Base-by-base conservation (phyloP, 106 monocot species). In the Hemerocallis citrina region DNA sequence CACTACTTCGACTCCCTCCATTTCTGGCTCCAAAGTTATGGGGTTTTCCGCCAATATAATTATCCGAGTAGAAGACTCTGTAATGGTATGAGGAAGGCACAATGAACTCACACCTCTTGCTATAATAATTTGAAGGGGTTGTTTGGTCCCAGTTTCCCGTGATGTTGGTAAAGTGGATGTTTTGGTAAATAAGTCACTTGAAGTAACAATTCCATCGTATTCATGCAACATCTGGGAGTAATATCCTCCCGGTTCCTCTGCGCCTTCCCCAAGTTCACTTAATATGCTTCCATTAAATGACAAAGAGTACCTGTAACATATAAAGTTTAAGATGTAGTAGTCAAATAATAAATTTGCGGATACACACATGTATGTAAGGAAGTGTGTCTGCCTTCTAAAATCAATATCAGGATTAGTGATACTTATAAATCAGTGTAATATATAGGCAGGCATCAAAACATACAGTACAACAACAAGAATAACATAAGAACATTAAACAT, bases 191-290 rank as follows among this genome's bases (percentile, higher is more conserved):
- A 68, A 74, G 44, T 55, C 65, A 55, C 79, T 64, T 12, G 87
- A 81, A 28, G 88, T 57, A 36, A 91, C 43, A 30, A 96, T 33
- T 7, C 77, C 96, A 45, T 96, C 96, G 31, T 77, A 79, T 79
- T 91, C 96, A 55, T 88, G 81, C 25, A 91, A 50, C 40, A 91
- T 46, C 33, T 75, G 50, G 11, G 96, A 91, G 64, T 87, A 96
- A 66, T 91, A 96, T 65, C 86, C 90, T 1, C 90, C 90, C 50
- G 50, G 34, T 70, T 81, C 73, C 17, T 76, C 56, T 17, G 68
- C 81, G 42, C 78, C 74, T 65, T 63, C 58, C 12, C 78, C 76
- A 35, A 74, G 62, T 14, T 81, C 47, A 42, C 57, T 71, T 32
- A 69, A 8, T 22, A 96, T 38, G n/a, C 63, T 69, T 54, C 83